A percentile compares a stretch with the other conserved stretches of the same genome.
Conservation (phyloP, 2,329 filamentous ascomycete species). For the Alternaria hordeiaustralica region DNA sequence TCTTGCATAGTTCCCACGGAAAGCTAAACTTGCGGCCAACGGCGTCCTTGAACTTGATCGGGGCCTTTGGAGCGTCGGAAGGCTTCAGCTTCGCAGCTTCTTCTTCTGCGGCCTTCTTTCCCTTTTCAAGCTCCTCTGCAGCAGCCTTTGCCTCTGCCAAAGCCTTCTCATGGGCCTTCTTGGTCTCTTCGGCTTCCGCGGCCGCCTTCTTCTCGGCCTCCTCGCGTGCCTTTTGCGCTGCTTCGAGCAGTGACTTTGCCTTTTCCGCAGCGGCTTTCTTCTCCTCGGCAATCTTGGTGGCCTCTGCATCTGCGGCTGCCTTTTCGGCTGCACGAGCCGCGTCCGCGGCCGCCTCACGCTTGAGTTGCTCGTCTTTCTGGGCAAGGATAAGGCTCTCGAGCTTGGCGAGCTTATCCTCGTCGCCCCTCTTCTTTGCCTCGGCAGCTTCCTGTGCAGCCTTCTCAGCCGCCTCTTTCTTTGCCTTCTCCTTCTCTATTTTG, state of each 20-base stretch:
- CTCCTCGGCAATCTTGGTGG: conserved; percentile 59
- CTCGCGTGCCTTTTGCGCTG: conserved; percentile 39
- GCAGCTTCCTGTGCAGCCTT: conserved; percentile 37
- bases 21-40: conserved; percentile 40
- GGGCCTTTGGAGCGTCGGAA: conserved; percentile 57
- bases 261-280: conserved; percentile 49
- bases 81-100: conserved; percentile 51
- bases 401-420: conserved; percentile 42
- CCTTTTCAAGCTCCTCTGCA: conserved; percentile 54
- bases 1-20: conserved; percentile 36
- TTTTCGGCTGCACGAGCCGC: conserved; percentile 50
- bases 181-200: conserved; percentile 42
- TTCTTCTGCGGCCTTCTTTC: conserved; percentile 56
- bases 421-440: conserved; percentile 44
- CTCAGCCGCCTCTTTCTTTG: conserved; percentile 41
- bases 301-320: conserved; percentile 56
- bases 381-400: conserved; percentile 51
- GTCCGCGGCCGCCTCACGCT: conserved; percentile 43
- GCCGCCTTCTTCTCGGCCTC: conserved; percentile 42
- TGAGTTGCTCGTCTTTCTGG: conserved; percentile 51
- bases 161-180: conserved; percentile 56
- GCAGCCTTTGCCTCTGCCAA: conserved; percentile 53
- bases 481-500: conserved; percentile 45
- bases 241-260: conserved; percentile 35
- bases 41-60: conserved; percentile 43